These are phyloP conservation scores for Aspergillus cavernicola DNA, from an alignment of 495 filamentous ascomycete genomes.

Conservation along the genomic window DNA sequence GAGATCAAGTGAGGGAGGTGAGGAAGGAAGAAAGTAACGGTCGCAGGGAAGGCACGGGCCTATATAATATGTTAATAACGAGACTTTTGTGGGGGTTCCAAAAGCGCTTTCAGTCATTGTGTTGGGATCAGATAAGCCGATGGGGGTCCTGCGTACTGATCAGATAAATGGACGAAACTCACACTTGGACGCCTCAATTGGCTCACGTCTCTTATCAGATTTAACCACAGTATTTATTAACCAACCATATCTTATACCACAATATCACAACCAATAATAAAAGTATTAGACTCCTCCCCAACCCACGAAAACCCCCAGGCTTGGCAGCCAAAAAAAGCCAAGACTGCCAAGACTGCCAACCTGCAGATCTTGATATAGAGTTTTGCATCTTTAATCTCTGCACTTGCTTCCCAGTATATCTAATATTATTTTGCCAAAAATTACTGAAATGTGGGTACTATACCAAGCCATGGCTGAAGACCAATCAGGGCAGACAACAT, in stretches of 20 bases:
- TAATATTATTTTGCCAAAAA: background rate
- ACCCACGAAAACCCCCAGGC: background rate
- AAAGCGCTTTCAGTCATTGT: too few relatives aligned
- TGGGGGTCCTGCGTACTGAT: too few relatives aligned
- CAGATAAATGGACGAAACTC: too few relatives aligned
- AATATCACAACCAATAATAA: background rate
- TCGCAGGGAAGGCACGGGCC: too few relatives aligned
- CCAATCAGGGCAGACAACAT: too few relatives aligned
- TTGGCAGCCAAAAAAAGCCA: background rate
- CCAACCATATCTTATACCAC: background rate
- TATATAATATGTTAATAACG: too few relatives aligned
- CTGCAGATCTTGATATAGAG: constrained; percentile 9
- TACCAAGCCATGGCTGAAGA: background rate
- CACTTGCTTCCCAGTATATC: background rate
- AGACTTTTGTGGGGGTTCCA: too few relatives aligned
- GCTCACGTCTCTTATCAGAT: constrained; percentile 14
- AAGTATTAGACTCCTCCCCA: background rate
- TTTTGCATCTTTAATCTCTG: background rate
- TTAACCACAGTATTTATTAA: background rate
- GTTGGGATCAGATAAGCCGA: too few relatives aligned
- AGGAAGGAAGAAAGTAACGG: background rate
- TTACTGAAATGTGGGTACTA: constrained; percentile 6
- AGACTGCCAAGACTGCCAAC: too few relatives aligned
- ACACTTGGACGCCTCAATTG: too few relatives aligned
- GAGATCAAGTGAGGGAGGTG: background rate